These are phyloP conservation scores for Colletotrichum camelliae DNA, from an alignment of 2,329 filamentous ascomycete genomes.

Conservation along the genomic window DNA sequence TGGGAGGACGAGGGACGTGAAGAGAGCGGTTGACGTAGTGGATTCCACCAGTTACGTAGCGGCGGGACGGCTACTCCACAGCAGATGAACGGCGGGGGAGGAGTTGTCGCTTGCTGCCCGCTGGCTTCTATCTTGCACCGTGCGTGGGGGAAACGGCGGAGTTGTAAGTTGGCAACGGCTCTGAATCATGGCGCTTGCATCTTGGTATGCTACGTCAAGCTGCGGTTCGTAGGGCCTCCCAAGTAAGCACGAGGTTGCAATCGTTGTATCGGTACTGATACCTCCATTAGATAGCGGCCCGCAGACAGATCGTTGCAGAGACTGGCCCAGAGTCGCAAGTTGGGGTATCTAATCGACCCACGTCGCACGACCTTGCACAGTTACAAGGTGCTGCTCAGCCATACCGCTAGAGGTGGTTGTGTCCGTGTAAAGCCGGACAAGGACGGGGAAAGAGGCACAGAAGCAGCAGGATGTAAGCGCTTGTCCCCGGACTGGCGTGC, in stretches of 20 bases:
- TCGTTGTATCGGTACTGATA: not conserved
- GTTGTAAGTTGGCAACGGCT: not conserved
- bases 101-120: not conserved
- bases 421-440: not conserved
- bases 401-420: not conserved
- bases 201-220: not conserved
- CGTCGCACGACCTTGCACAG: not conserved
- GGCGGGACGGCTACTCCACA: conserved; percentile 4
- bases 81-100: conserved; percentile 3
- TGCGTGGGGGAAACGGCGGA: not conserved
- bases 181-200: not conserved
- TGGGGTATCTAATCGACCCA: not conserved
- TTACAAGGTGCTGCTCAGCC: not conserved
- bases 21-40: conserved; percentile 11
- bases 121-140: not conserved
- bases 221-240: not conserved
- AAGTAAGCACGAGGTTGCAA: not conserved
- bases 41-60: conserved; percentile 10
- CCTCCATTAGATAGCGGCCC: not conserved
- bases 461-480: not conserved
- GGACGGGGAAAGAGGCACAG: not conserved
- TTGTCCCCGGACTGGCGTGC: not conserved
- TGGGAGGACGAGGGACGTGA: not conserved
- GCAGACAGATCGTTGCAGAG: not conserved
- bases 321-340: not conserved